phyloP scores from a whole-genome alignment of 2,329 filamentous ascomycete genomes.

The Verticillium klebahnii region DNA sequence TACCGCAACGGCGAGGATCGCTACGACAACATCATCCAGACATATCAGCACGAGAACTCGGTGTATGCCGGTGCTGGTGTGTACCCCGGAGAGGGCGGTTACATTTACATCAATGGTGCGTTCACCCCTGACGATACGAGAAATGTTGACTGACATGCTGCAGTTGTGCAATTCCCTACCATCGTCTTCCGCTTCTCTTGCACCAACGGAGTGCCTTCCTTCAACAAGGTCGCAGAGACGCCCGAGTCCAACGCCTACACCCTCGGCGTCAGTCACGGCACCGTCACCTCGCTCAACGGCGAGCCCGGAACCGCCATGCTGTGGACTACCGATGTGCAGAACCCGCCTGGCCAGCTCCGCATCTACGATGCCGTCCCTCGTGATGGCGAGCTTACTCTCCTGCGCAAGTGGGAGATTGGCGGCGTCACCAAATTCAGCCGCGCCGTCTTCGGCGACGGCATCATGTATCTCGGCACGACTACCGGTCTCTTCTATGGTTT shows the following conservation, averaged over 20 bases:
- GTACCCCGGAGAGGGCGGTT: conserved; percentile 43
- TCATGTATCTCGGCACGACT: conserved; percentile 48
- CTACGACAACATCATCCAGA: conserved; percentile 38
- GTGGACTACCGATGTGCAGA: conserved; percentile 53
- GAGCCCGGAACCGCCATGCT: conserved; percentile 50
- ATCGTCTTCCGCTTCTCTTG: conserved; percentile 56
- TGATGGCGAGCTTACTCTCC: conserved; percentile 38
- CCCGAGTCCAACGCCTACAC: conserved; percentile 44
- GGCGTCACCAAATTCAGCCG: conserved; percentile 53
- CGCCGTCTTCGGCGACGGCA: conserved; percentile 53
- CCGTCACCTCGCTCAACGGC: conserved; percentile 49
- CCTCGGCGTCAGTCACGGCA: conserved; percentile 53
- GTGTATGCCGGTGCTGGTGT: conserved; percentile 43
- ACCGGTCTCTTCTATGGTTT: conserved; percentile 50
- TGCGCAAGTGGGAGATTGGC: conserved; percentile 46
- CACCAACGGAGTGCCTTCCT: conserved; percentile 42
- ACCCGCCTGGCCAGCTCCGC: conserved; percentile 35
- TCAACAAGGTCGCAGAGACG: conserved; percentile 48
- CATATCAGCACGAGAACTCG: conserved; percentile 37
- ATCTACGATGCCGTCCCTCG: conserved; percentile 48
- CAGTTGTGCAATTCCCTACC: conserved; percentile 48
- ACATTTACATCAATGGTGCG: conserved; percentile 38
- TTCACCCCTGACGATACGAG: not conserved
- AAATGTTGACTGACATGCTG: not conserved
- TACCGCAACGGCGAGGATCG: conserved; percentile 30